These are phyloP conservation scores for Aspergillus pseudoglaucus DNA, from an alignment of 2,329 filamentous ascomycete genomes.

Conservation along the genomic window DNA sequence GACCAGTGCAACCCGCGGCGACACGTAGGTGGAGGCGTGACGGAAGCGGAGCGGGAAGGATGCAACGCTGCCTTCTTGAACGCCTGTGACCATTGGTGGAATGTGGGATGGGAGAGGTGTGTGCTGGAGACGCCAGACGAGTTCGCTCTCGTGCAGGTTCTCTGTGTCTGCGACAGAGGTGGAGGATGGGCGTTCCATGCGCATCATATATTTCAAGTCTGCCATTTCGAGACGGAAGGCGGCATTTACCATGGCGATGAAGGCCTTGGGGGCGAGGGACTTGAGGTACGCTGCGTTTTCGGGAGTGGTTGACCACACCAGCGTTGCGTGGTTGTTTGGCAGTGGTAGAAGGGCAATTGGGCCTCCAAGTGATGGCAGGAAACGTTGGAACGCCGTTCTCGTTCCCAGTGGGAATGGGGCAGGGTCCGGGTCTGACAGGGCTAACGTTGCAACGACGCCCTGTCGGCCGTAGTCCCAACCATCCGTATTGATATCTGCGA, in stretches of 20 bases:
- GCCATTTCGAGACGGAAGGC: conserved; percentile 76
- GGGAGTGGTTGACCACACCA: conserved; percentile 93
- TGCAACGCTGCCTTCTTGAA: conserved; percentile 74
- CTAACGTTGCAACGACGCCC: conserved; percentile 83
- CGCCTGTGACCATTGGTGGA: conserved; percentile 60
- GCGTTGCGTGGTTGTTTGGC: conserved; percentile 71
- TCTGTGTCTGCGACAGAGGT: conserved; percentile 9
- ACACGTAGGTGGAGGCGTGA: conserved; percentile 89
- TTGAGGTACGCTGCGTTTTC: conserved; percentile 73
- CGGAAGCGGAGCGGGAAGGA: conserved; percentile 87
- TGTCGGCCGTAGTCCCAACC: conserved; percentile 94
- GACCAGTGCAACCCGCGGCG: conserved; percentile 81
- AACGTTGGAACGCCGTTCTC: conserved; percentile 88
- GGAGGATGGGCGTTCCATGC: conserved; percentile 39
- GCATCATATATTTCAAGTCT: conserved; percentile 79
- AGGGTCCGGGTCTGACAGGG: conserved; percentile 49
- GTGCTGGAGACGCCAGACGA: conserved; percentile 74
- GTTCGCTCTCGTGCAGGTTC: conserved; percentile 61
- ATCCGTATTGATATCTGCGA: conserved; percentile 74
- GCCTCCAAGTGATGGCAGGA: conserved; percentile 70
- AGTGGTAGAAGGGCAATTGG: conserved; percentile 88
- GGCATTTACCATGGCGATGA: conserved; percentile 83
- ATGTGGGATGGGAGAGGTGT: conserved; percentile 52
- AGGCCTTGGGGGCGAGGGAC: conserved; percentile 63
- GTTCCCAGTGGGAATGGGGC: conserved; percentile 29